Evolutionary conservation across 2,329 filamentous ascomycete genomes (phyloP).

Genomic region (Myriosclerotinia duriaeana): DNA sequence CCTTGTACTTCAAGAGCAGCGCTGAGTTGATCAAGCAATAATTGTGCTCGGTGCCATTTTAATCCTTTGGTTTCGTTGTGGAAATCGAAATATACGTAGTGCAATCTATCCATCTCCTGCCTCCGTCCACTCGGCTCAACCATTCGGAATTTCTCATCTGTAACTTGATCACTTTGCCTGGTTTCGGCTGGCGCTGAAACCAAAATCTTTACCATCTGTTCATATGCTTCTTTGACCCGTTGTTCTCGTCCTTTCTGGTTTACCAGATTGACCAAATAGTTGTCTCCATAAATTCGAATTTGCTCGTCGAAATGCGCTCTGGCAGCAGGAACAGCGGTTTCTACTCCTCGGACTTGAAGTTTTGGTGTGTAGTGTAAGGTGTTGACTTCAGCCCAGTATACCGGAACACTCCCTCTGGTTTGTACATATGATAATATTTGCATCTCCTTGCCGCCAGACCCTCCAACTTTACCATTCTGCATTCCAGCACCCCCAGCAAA

Average conservation of each 20-base stretch:
- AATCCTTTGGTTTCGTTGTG: conserved; percentile 96
- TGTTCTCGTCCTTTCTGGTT: conserved; percentile 93
- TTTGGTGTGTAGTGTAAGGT: conserved; percentile 88
- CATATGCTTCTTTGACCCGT: conserved; percentile 88
- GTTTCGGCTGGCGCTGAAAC: conserved; percentile 67
- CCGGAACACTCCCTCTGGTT: conserved; percentile 91
- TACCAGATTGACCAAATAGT: conserved; percentile 94
- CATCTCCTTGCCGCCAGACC: conserved; percentile 65
- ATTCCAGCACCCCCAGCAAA: conserved; percentile 76
- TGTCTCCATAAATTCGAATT: conserved; percentile 89
- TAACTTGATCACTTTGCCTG: conserved; percentile 62
- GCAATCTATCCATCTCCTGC: conserved; percentile 74
- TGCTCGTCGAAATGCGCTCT: conserved; percentile 90
- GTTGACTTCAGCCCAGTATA: conserved; percentile 96
- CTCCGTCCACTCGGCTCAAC: conserved; percentile 62
- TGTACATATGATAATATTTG: conserved; percentile 95
- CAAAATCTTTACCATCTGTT: conserved; percentile 79
- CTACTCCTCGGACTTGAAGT: conserved; percentile 81
- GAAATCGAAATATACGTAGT: conserved; percentile 98
- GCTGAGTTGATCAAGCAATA: conserved; percentile 78
- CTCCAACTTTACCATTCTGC: conserved; percentile 68
- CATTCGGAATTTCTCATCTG: conserved; percentile 76
- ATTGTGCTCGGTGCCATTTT: conserved; percentile 85
- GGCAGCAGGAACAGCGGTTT: conserved; percentile 75
- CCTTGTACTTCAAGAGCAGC: conserved; percentile 74